Conservation (phyloP, 352 stramenopile species). For the Globisporangium emineosum region DNA sequence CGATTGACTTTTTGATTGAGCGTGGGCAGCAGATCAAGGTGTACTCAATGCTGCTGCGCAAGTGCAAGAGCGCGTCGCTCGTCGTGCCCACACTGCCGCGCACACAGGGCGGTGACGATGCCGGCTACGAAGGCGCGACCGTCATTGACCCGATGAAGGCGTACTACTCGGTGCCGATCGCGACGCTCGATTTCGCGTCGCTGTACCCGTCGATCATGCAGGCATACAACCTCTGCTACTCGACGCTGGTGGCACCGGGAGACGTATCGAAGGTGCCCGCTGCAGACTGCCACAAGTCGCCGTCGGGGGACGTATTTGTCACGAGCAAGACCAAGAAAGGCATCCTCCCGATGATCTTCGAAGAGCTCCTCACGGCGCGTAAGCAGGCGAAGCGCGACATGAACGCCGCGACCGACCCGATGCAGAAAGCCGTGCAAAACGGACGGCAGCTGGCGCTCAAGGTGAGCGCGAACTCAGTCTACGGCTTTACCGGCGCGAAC, state of each 20-base stretch:
- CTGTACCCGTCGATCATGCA: constrained; percentile 99
- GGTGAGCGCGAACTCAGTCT: constrained; percentile 98
- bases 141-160: constrained; percentile 99
- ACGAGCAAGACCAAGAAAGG: constrained; percentile 95
- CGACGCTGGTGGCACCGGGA: constrained; percentile 91
- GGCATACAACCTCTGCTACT: constrained; percentile 99
- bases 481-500: constrained; percentile 99
- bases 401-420: constrained; percentile 97
- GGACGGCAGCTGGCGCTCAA: constrained; percentile 96
- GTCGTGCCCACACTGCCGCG: constrained; percentile 96
- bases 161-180: constrained; percentile 99
- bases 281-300: constrained; percentile 90
- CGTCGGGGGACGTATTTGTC: constrained; percentile 96
- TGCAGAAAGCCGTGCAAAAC: constrained; percentile 99
- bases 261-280: constrained; percentile 65
- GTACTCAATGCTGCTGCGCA: constrained; percentile 98
- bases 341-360: constrained; percentile 98
- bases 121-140: constrained; percentile 97
- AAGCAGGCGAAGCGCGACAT: constrained; percentile 99
- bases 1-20: constrained; percentile 97
- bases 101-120: constrained; percentile 73
- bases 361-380: constrained; percentile 95
- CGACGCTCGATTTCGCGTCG: constrained; percentile 99
- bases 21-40: constrained; percentile 99
- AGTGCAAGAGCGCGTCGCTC: constrained; percentile 92